Conservation (phyloP, 306 rosid species). For the Lathyrus tuberosus region DNA sequence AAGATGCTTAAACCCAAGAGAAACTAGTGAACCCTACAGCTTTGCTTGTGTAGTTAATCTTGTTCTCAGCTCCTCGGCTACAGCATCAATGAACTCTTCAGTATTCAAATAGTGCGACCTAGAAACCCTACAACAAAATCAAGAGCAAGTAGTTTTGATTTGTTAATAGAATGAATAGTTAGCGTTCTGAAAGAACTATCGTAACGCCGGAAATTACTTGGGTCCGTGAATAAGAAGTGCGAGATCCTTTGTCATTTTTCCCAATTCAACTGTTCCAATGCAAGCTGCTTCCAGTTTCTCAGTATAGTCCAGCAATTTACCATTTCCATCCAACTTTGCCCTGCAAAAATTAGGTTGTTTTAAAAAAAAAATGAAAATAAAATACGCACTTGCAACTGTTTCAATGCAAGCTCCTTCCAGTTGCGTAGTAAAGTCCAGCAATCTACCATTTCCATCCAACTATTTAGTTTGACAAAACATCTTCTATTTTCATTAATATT, state of each 20-base stretch:
- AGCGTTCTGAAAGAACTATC: slow-evolving; percentile 29
- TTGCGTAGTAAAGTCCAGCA: no score
- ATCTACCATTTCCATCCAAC: no score
- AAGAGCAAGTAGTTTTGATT: slow-evolving; percentile 23
- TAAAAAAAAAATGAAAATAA: no score
- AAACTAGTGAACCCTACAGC: slow-evolving; percentile 35
- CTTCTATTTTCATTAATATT: no score
- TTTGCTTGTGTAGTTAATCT: slow-evolving; percentile 49
- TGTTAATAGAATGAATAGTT: neutral
- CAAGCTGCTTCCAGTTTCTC: slow-evolving; percentile 89
- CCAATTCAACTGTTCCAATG: slow-evolving; percentile 77
- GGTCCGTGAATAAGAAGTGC: slow-evolving; percentile 88
- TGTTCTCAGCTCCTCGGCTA: slow-evolving; percentile 60
- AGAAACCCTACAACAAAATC: slow-evolving; percentile 57
- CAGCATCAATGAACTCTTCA: slow-evolving; percentile 92
- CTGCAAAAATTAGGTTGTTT: slow-evolving; percentile 41
- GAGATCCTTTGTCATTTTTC: slow-evolving; percentile 99
- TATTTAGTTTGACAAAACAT: no score
- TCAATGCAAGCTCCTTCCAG: no score
- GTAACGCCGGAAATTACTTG: slow-evolving; percentile 55
- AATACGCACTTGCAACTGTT: no score
- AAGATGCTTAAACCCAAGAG: neutral
- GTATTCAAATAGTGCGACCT: slow-evolving; percentile 83
- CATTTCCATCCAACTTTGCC: slow-evolving; percentile 91
- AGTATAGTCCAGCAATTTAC: slow-evolving; percentile 65